phyloP scores from a whole-genome alignment of 1,139 yeast genomes.

The Protomyces gravidus region DNA sequence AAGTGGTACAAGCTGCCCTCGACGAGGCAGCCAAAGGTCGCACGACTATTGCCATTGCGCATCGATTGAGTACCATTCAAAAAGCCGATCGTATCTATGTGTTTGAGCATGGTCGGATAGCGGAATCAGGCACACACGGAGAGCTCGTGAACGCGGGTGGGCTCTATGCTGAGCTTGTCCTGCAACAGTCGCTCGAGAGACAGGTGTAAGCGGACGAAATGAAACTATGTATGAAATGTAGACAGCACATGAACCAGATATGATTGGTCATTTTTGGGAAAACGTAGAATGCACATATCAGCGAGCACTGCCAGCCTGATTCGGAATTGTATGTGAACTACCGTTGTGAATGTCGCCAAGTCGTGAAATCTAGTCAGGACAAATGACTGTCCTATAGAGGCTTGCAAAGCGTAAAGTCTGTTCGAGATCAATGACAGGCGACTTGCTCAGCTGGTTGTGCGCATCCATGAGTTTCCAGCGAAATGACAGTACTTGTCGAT shows the following conservation, averaged over 20 bases:
- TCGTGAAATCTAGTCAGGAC: no score
- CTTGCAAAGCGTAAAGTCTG: no score
- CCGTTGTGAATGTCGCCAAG: no score
- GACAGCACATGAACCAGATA: neutral
- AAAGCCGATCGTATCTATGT: slow-evolving; percentile 91
- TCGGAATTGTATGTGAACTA: no score
- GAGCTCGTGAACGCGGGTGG: slow-evolving; percentile 42
- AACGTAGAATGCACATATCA: no score
- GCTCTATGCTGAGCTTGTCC: slow-evolving; percentile 45
- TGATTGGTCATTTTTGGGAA: no score
- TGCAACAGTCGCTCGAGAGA: slow-evolving; percentile 31
- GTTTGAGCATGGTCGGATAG: slow-evolving; percentile 62
- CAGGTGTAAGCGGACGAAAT: neutral
- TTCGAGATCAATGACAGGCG: no score
- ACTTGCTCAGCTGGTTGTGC: no score
- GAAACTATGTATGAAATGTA: neutral
- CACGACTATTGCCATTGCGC: slow-evolving; percentile 80
- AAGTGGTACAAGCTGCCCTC: slow-evolving; percentile 65
- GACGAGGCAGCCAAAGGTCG: slow-evolving; percentile 55
- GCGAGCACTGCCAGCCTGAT: no score
- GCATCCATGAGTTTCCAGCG: no score
- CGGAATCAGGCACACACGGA: slow-evolving; percentile 60
- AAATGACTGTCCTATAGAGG: no score
- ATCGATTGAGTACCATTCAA: slow-evolving; percentile 79
- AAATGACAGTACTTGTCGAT: no score